phyloP scores from a whole-genome alignment of 768 basidiomycete species.

The Crepidotus variabilis region DNA sequence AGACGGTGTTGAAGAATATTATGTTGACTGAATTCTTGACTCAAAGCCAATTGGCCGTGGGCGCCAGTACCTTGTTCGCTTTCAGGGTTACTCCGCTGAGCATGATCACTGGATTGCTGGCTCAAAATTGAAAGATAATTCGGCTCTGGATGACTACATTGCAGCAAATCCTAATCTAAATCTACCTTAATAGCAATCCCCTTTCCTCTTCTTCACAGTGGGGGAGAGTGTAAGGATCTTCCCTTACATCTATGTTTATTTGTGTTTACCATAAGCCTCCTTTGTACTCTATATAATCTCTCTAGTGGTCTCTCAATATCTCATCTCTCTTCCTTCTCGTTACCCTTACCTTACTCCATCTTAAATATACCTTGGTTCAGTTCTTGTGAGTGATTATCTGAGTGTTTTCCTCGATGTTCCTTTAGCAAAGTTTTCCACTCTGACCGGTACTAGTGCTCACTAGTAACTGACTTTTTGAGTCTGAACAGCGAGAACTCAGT shows the following conservation, averaged over 20 bases:
- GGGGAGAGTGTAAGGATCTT: conserved; percentile 5
- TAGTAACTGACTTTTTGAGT: too few relatives aligned
- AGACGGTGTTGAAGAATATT: conserved; percentile 21
- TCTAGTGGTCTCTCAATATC: not conserved
- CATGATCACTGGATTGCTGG: conserved; percentile 26
- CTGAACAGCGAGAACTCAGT: too few relatives aligned
- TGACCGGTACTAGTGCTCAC: too few relatives aligned
- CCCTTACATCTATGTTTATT: not conserved
- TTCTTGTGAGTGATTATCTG: not conserved
- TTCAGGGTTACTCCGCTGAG: conserved; percentile 21
- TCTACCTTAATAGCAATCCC: not conserved
- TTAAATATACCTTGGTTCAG: not conserved
- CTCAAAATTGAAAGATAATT: conserved; percentile 18
- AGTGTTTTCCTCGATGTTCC: not conserved
- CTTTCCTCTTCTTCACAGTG: not conserved
- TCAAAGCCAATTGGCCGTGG: conserved; percentile 16
- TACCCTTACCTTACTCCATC: not conserved
- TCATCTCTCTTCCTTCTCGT: not conserved
- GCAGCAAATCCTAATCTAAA: not conserved
- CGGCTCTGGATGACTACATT: conserved; percentile 9
- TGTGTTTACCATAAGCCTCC: not conserved
- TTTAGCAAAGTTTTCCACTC: not conserved
- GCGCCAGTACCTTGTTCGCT: conserved; percentile 24
- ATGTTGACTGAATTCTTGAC: conserved; percentile 26
- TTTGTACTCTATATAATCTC: not conserved